Evolutionary conservation across 108 stramenopile species (phyloP).

Genomic region (Skeletonema potamos): DNA sequence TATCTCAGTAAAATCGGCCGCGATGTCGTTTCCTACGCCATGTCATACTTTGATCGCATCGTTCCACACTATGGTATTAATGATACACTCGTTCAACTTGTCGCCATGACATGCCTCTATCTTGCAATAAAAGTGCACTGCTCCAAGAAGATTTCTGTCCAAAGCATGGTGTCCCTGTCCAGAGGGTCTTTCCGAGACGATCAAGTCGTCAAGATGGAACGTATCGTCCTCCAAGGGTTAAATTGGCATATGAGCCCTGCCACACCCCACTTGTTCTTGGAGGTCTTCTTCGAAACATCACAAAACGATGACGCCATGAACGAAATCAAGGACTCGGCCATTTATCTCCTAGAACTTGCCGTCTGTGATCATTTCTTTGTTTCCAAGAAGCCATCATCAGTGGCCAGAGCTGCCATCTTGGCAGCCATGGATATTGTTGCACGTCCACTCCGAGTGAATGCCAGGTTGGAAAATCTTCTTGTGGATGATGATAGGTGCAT

Average conservation of each 20-base stretch:
- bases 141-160: not conserved
- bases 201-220: conserved; percentile 1
- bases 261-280: not conserved
- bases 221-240: not conserved
- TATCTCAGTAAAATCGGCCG: not conserved
- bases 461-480: not conserved
- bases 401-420: not conserved
- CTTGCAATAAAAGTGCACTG: not conserved
- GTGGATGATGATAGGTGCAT: not conserved
- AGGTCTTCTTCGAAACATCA: not conserved
- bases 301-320: not conserved
- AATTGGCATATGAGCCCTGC: not conserved
- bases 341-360: not conserved
- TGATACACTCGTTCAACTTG: not conserved
- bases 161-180: not conserved
- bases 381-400: not conserved
- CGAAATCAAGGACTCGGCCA: not conserved
- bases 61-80: not conserved
- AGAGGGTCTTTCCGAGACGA: not conserved
- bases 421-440: not conserved
- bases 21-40: not conserved
- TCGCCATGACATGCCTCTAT: not conserved
- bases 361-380: not conserved
- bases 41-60: conserved; percentile 1
- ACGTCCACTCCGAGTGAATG: not conserved